Evolutionary conservation across 192 early-diverging fungal species (phyloP), one percentile per base, ranked within the genome.

Genomic region (Phycomyces blakesleeanus): DNA sequence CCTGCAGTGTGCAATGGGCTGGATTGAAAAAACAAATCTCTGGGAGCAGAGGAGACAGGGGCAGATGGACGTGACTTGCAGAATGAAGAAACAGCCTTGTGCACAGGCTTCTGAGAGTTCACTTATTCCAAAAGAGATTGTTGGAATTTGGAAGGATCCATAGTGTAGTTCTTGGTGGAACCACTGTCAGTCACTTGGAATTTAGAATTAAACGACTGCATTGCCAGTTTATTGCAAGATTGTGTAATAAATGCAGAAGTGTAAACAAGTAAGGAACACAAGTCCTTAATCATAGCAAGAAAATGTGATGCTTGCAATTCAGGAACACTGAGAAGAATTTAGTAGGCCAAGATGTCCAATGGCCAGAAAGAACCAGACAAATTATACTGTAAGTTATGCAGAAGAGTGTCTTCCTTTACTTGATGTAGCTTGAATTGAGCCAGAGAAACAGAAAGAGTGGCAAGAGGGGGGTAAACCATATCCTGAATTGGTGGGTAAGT

Each of bases 401-500:
- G 39, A 12, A 21, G 26, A 22, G 1, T 44, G 27, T 60, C 58
- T 49, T 60, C 58, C 0, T 26, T 1, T 0, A 18, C 3, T 60
- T 60, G 58, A 0, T 24, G 15, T 25, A 27, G 42, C 12, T 60
- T 60, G 24, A 27, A 44, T 7, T 7, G 15, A 29, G 11, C 4
- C 18, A 26, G 12, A 7, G 58, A 40, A 12, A 42, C 7, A 1
- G 58, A 41, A 24, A 60, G 20, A 26, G 40, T 21, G 15, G 18
- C 21, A 16, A 41, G 58, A 2, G 58, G 22, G 4, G 20, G 44
- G 16, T 60, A 60, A 5, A 26, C 24, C 14, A 60, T 0, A 9
- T 44, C 40, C 2, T 40, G 41, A 18, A 60, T 60, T 1, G 37
- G 37, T n/a, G 63, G 54, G 40, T 64, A 64, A 3, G 5, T 24